Base-by-base conservation (phyloP, 164 flowering plant species). In the Vitis rupestris region DNA sequence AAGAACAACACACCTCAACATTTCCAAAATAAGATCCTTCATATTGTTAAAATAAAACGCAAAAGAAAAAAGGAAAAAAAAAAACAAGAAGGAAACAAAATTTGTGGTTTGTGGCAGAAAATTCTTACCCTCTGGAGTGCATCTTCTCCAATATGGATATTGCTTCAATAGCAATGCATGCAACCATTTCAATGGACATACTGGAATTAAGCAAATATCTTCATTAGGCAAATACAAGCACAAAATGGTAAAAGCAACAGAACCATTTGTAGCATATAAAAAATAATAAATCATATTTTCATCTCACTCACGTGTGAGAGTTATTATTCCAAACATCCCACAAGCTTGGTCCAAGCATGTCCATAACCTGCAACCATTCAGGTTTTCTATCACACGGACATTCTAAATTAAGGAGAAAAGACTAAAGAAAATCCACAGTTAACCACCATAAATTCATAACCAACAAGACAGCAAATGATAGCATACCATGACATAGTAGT, bases 81-180 rank as follows among this genome's bases (percentile, higher is more conserved):
- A 15, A n/a, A 31, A 1, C 57, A 63, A 65, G 11, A 65, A 63
- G 19, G 4, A 23, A 13, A 61, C 1, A 37, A 6, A 11, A 54
- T 13, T 27, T 13, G 29, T 55, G 11, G 9, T 49, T 60, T 37
- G 47, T 17, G 52, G 30, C 27, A 27, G 30, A 47, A 50, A 63
- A 31, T 12, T 23, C 75, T 83, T 70, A 86, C 92, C 92, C 92
- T 75, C 65, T 82, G 10, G 85, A 76, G 58, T 88, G 92, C 82
- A 86, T 59, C 75, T 83, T 88, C 76, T 88, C 90, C 78, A 88
- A 74, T 55, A 88, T 88, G 11, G 92, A 88, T 55, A 88, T 75
- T 37, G 90, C 82, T 76, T 88, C 92, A 70, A 86, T 76, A 8
- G 90, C 92, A 76, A 88, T 88, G 76, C 92, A 88, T 1, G 92